These are phyloP conservation scores for Pulveroboletus sp. DNA, from an alignment of 768 basidiomycete species.

Conservation along the genomic window DNA sequence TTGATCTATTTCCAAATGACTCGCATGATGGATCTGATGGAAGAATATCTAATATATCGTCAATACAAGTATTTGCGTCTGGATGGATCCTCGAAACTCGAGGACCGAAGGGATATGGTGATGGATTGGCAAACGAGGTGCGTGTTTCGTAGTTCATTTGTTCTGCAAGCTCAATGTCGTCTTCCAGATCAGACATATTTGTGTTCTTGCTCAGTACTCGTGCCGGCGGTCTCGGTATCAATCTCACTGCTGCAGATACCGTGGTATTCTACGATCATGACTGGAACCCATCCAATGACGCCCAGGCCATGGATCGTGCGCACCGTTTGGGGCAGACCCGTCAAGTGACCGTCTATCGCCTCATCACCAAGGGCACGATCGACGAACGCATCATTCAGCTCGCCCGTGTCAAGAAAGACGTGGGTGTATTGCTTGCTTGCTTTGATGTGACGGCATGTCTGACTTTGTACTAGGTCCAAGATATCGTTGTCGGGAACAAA, in stretches of 20 bases:
- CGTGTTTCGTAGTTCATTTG: conserved; percentile 17
- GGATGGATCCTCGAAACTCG: conserved; percentile 91
- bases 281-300: conserved; percentile 89
- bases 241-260: conserved; percentile 68
- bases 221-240: conserved; percentile 96
- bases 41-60: conserved; percentile 95
- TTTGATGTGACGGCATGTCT: neutral
- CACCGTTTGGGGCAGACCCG: conserved; percentile 95
- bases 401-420: conserved; percentile 96
- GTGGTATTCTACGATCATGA: conserved; percentile 26
- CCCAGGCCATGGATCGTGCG: conserved; percentile 97
- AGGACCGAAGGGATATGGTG: conserved; percentile 98
- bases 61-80: conserved; percentile 93
- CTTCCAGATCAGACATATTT: conserved; percentile 74
- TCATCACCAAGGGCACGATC: conserved; percentile 91
- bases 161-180: neutral
- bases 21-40: conserved; percentile 98
- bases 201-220: conserved; percentile 91
- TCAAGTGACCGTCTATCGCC: conserved; percentile 93
- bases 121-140: conserved; percentile 98
- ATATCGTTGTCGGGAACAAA: conserved; percentile 98
- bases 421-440: conserved; percentile 31
- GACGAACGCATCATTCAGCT: conserved; percentile 97
- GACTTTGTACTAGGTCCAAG: conserved; percentile 71
- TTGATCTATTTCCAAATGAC: conserved; percentile 99